These are phyloP conservation scores for Neopestalotiopsis sp. DNA, from an alignment of 2,329 filamentous ascomycete genomes.

Conservation along the genomic window DNA sequence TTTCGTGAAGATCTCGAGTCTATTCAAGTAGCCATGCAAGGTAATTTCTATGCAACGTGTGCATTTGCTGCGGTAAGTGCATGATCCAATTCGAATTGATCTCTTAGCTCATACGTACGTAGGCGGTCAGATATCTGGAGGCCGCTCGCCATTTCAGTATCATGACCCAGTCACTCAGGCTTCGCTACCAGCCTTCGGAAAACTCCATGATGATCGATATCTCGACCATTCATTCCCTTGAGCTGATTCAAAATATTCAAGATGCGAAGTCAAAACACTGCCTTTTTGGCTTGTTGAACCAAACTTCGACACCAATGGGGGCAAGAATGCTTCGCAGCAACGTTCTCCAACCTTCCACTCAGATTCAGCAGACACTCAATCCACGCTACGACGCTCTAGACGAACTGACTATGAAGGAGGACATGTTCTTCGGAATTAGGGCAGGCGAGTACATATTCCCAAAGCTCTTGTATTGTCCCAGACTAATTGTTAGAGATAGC, in stretches of 20 bases:
- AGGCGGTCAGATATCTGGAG: conserved; percentile 85
- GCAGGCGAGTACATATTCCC: conserved; percentile 49
- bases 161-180: conserved; percentile 78
- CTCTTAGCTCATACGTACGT: conserved; percentile 22
- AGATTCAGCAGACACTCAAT: conserved; percentile 65
- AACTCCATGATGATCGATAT: conserved; percentile 96
- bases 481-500: conserved; percentile 49
- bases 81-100: conserved; percentile 2
- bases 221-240: conserved; percentile 83
- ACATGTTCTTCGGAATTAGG: conserved; percentile 81
- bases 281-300: conserved; percentile 83
- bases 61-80: conserved; percentile 80
- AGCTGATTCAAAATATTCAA: conserved; percentile 87
- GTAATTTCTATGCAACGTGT: conserved; percentile 87
- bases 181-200: conserved; percentile 87
- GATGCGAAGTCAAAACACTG: conserved; percentile 80
- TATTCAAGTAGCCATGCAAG: conserved; percentile 77
- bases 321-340: conserved; percentile 81
- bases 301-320: conserved; percentile 89
- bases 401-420: conserved; percentile 81
- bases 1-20: conserved; percentile 81
- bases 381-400: conserved; percentile 83
- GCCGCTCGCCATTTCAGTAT: conserved; percentile 72
- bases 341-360: conserved; percentile 86
- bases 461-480: not conserved